These are phyloP conservation scores for Colletotrichum eremochloae DNA, from an alignment of 2,329 filamentous ascomycete species.

Conservation along the genomic window DNA sequence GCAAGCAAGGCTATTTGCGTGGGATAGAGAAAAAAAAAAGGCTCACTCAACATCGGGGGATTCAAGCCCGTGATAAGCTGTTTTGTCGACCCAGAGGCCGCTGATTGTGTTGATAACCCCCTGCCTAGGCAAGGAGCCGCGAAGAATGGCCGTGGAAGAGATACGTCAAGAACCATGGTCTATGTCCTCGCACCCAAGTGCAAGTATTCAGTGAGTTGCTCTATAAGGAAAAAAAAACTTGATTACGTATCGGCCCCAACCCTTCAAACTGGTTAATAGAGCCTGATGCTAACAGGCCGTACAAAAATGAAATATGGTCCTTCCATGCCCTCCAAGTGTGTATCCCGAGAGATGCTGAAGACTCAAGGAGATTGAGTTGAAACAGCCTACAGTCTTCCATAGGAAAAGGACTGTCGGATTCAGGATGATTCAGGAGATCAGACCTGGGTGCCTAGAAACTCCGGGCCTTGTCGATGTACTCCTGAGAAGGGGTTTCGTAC, in stretches of 20 bases:
- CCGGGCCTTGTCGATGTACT: conserved; percentile 78
- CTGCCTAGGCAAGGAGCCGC: conserved; percentile 4
- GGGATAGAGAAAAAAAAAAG: conserved; percentile 20
- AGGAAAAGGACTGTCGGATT: not conserved
- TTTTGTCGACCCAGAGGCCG: not conserved
- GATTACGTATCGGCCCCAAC: conserved; percentile 26
- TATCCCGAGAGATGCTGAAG: not conserved
- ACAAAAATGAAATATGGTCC: not conserved
- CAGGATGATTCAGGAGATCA: not conserved
- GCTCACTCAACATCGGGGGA: conserved; percentile 12
- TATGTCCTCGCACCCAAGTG: not conserved
- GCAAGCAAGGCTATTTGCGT: conserved; percentile 8
- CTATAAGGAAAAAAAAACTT: conserved; percentile 6
- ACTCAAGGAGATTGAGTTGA: not conserved
- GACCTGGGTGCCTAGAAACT: conserved; percentile 52
- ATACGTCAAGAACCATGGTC: not conserved
- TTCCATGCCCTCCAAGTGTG: not conserved
- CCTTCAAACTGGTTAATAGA: conserved; percentile 25
- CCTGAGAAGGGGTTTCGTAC: conserved; percentile 79
- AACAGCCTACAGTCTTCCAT: not conserved
- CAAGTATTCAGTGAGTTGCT: too few relatives aligned
- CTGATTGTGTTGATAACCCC: not conserved
- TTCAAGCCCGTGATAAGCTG: not conserved
- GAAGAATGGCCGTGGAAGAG: not conserved
- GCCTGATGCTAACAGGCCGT: conserved; percentile 8